Conservation (phyloP, 306 rosid species). For the Lathyrus sativus region DNA sequence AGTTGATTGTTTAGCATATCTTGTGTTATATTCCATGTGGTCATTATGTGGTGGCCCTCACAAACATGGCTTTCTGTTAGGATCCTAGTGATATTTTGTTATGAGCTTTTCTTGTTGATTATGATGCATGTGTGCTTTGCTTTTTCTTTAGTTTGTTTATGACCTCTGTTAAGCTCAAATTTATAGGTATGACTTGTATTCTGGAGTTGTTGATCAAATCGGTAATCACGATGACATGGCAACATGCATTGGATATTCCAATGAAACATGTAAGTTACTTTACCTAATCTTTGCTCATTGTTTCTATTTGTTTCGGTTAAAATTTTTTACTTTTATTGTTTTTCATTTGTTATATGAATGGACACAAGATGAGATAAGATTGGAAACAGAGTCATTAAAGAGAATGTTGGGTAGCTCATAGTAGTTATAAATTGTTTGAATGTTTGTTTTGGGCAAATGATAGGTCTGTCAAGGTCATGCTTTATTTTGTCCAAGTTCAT, state of each 20-base stretch:
- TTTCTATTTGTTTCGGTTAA: constrained; percentile 31
- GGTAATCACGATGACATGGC: constrained; percentile 78
- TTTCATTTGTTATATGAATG: constrained; percentile 23
- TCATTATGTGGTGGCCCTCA: neutral
- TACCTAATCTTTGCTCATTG: neutral
- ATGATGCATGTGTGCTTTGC: neutral
- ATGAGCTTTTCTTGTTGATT: neutral
- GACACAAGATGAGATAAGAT: neutral
- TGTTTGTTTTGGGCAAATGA: too few relatives aligned
- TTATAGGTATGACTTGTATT: constrained; percentile 75
- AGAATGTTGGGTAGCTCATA: neutral
- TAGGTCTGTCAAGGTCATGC: neutral
- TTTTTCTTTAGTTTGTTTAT: neutral
- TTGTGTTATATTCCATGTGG: constrained; percentile 1
- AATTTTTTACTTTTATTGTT: constrained; percentile 10
- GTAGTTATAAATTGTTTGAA: too few relatives aligned
- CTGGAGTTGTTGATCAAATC: constrained; percentile 53
- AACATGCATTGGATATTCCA: constrained; percentile 67
- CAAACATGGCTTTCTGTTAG: neutral
- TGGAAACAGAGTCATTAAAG: neutral
- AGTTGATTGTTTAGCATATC: constrained; percentile 4
- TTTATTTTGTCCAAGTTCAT: constrained; percentile 11
- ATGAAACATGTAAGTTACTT: constrained; percentile 65
- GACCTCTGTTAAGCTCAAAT: constrained; percentile 31
- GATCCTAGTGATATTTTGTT: too few relatives aligned